Evolutionary conservation across 148 eudicot genomes (phyloP).

Genomic region (Hydrangea macrophylla): DNA sequence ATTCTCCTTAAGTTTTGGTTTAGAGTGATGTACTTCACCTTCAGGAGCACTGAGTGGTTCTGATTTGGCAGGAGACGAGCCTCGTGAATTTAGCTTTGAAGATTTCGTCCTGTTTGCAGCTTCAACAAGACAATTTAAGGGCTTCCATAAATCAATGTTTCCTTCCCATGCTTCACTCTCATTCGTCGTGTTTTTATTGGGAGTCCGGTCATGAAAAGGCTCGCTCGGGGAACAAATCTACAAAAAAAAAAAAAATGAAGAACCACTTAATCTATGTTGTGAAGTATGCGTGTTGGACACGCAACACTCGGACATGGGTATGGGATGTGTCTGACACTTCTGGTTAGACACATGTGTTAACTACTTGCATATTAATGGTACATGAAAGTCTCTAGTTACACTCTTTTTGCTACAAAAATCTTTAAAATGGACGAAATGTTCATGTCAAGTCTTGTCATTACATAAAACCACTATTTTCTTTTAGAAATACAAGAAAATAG

Average conservation of each 20-base stretch:
- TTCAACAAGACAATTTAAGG: slow-evolving; percentile 68
- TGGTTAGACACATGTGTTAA: no score
- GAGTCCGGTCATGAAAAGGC: slow-evolving; percentile 30
- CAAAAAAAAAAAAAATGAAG: neutral
- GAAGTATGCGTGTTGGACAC: no score
- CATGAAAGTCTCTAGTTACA: no score
- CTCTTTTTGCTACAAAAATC: no score
- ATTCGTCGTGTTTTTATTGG: slow-evolving; percentile 26
- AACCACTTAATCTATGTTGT: neutral
- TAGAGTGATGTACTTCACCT: slow-evolving; percentile 22
- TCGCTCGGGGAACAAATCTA: slow-evolving; percentile 45
- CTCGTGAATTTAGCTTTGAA: slow-evolving; percentile 45
- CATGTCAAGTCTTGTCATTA: no score
- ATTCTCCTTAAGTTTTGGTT: slow-evolving; percentile 35
- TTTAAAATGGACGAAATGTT: no score
- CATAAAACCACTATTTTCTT: no score
- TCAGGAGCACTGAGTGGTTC: slow-evolving; percentile 33
- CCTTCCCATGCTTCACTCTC: slow-evolving; percentile 37
- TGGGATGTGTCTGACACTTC: no score
- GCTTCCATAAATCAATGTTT: slow-evolving; percentile 62
- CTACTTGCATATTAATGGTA: no score
- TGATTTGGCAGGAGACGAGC: slow-evolving; percentile 32
- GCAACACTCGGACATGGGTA: no score
- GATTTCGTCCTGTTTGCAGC: slow-evolving; percentile 69
- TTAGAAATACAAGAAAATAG: no score